phyloP scores from a whole-genome alignment of 2,329 filamentous ascomycete genomes.

The Venturia pyrina region DNA sequence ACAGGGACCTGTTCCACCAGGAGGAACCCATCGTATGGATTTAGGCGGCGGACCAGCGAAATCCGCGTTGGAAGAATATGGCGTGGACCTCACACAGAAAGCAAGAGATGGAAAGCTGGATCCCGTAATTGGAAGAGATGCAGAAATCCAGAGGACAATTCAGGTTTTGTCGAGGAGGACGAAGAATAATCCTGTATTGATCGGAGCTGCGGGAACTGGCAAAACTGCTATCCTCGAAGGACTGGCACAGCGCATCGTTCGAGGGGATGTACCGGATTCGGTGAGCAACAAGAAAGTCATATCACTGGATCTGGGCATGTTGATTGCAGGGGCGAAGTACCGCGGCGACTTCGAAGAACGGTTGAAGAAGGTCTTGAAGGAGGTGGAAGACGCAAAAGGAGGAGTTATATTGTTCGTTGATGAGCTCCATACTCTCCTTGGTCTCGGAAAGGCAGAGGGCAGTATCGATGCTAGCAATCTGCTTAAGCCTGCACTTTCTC shows the following conservation, averaged over 20 bases:
- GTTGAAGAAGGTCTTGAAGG: constrained; percentile 79
- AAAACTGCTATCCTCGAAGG: constrained; percentile 93
- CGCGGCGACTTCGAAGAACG: constrained; percentile 93
- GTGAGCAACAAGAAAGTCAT: constrained; percentile 92
- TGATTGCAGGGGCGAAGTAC: constrained; percentile 94
- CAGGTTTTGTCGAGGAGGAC: constrained; percentile 87
- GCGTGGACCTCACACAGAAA: constrained; percentile 76
- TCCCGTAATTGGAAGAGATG: constrained; percentile 86
- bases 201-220: constrained; percentile 80
- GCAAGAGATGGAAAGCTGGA: constrained; percentile 87
- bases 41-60: constrained; percentile 68
- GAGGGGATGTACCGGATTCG: constrained; percentile 88
- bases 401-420: constrained; percentile 92
- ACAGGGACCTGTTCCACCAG: constrained; percentile 65
- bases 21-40: constrained; percentile 91
- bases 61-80: constrained; percentile 80
- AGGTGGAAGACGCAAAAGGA: constrained; percentile 81
- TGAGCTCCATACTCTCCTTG: constrained; percentile 83
- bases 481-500: constrained; percentile 83
- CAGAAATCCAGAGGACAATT: constrained; percentile 87
- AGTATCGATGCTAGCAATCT: constrained; percentile 95
- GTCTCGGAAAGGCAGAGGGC: constrained; percentile 88
- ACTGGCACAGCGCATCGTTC: constrained; percentile 77
- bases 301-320: constrained; percentile 74
- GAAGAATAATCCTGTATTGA: constrained; percentile 94